Percentiles rank a stretch among this genome's conserved stretches.
Conservation (phyloP, 257 asterid genomes). For the Anisodus acutangulus region DNA sequence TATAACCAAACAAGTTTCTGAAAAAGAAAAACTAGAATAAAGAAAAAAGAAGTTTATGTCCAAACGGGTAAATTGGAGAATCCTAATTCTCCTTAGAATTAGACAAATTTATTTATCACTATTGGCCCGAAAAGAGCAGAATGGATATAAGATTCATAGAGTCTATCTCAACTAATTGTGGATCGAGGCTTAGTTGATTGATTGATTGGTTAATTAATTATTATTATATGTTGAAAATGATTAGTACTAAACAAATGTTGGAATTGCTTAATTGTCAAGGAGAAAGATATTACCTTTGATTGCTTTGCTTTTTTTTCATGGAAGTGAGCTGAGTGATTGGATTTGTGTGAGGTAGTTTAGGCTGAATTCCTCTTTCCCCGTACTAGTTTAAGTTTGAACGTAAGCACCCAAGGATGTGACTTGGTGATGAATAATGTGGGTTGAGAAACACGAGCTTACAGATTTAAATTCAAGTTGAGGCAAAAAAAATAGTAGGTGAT, state of each 20-base stretch:
- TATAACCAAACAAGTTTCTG: not conserved
- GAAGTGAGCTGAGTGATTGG: not conserved
- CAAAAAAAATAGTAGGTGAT: no score
- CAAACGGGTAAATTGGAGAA: not conserved
- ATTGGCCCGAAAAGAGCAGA: not conserved
- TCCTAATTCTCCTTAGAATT: no score
- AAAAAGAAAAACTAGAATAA: not conserved
- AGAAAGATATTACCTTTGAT: not conserved
- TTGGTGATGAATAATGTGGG: no score
- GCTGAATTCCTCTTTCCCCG: not conserved
- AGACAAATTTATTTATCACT: not conserved
- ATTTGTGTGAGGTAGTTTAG: not conserved
- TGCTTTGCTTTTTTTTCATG: not conserved
- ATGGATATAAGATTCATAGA: slow-evolving; percentile 2
- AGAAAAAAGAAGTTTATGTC: not conserved
- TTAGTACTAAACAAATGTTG: not conserved
- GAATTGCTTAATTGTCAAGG: not conserved
- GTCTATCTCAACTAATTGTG: not conserved
- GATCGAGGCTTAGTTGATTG: not conserved
- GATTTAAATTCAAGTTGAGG: no score
- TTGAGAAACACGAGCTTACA: no score
- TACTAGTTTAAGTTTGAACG: not conserved
- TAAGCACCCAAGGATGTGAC: no score
- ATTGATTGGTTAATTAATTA: not conserved
- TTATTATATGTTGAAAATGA: not conserved